Evolutionary conservation across 1,284 basidiomycete species (phyloP), one percentile per base, ranked within the genome.

Genomic region (Inonotus hispidus): DNA sequence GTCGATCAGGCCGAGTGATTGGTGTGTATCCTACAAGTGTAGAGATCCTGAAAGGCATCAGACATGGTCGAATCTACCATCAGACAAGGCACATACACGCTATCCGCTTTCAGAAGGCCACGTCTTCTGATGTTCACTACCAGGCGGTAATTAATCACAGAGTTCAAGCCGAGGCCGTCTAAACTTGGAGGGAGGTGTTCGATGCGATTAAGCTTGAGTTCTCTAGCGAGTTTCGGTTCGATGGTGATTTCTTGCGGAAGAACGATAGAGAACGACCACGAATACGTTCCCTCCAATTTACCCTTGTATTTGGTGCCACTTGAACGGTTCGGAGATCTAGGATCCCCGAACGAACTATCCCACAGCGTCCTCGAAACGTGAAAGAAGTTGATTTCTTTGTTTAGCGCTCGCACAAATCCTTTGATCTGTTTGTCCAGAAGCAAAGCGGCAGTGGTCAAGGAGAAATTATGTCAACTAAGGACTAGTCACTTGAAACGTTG

Each of bases 241-340:
- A 59, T 45, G 6, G 41, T 35, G 13, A 47, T 27, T 19, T 53
- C 57, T n/a, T 35, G 27, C 2, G 61, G 50, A 21, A 66, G 49
- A 32, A 29, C 29, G 16, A 65, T 57, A 27, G 56, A 62, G 27
- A 62, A 62, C 11, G 56, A 32, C 61, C 61, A 62, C 7, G 53
- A 55, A 38, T 62, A 62, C 14, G n/a, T 14, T 19, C 61, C 61
- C 19, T 53, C 46, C 19, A 62, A 50, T 27, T 67, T 67, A 8
- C 50, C 53, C 50, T 38, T 54, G 37, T 47, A 56, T 29, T 50
- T 54, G n/a, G 32, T 41, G 53, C 35, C 7, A 32, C n/a, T 39
- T 11, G 32, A 53, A 11, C 32, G 37, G 45, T 43, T 39, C 19
- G 56, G 23, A 35, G 37, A 41, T 50, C 61, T 37, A 32, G 39